Evolutionary conservation across 1,139 yeast genomes (phyloP).

Genomic region (Pichia sp.): DNA sequence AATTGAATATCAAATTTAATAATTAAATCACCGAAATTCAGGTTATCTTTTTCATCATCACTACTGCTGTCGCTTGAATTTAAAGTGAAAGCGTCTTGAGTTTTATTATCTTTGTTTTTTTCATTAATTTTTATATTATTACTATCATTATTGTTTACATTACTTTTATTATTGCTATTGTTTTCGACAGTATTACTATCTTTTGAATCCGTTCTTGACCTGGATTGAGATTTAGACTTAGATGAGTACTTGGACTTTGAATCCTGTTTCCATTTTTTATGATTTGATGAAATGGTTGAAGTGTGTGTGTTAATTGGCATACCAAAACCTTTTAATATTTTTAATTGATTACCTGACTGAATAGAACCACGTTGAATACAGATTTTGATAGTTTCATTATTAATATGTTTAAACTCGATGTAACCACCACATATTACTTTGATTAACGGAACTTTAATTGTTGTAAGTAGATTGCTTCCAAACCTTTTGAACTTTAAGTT

Average conservation of each 20-base stretch:
- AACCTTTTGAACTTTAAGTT: slow-evolving; percentile 43
- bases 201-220: background rate
- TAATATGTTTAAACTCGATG: slow-evolving; percentile 41
- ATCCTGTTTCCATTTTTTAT: slow-evolving; percentile 9
- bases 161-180: background rate
- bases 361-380: slow-evolving; percentile 41
- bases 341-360: slow-evolving; percentile 39
- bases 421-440: slow-evolving; percentile 54
- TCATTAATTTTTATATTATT: background rate
- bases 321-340: slow-evolving; percentile 45
- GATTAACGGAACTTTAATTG: slow-evolving; percentile 40
- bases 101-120: background rate
- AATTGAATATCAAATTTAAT: slow-evolving; percentile 47
- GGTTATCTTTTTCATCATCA: background rate
- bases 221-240: background rate
- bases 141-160: background rate
- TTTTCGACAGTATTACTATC: background rate
- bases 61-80: slow-evolving; percentile 2
- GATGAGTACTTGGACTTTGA: background rate
- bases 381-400: slow-evolving; percentile 38
- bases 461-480: slow-evolving; percentile 40
- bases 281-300: background rate
- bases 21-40: slow-evolving; percentile 40
- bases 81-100: background rate
- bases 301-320: slow-evolving; percentile 52